Percentiles rank a stretch among this genome's conserved stretches.
Conservation (phyloP, 495 filamentous ascomycete species). For the Penicillium bovifimosum region DNA sequence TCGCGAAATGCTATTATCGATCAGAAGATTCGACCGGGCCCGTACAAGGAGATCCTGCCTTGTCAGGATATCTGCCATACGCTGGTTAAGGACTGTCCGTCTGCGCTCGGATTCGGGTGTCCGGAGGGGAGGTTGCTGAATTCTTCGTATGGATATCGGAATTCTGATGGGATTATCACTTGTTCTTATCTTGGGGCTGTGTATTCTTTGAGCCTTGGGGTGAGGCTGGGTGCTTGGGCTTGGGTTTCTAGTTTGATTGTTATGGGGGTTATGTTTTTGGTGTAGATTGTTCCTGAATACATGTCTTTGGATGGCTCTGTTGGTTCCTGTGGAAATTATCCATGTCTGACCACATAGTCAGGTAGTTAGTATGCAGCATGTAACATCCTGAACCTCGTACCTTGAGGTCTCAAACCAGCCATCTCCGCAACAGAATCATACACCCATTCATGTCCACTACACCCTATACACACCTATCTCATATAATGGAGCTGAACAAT, state of each 20-base stretch:
- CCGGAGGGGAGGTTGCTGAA: conserved; percentile 56
- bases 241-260: conserved; percentile 12
- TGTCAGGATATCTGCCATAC: conserved; percentile 79
- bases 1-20: conserved; percentile 74
- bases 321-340: too few relatives aligned
- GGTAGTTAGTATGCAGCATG: not conserved
- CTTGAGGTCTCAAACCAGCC: not conserved
- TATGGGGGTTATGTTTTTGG: conserved; percentile 14
- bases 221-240: conserved; percentile 10
- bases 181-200: conserved; percentile 57
- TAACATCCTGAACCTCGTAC: too few relatives aligned
- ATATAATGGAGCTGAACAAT: not conserved
- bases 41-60: conserved; percentile 89
- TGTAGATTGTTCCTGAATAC: not conserved
- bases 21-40: conserved; percentile 64
- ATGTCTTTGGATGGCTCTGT: not conserved
- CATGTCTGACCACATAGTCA: too few relatives aligned
- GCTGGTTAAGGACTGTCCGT: conserved; percentile 77
- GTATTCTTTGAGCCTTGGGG: conserved; percentile 38
- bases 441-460: too few relatives aligned
- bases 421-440: not conserved
- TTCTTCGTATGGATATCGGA: conserved; percentile 57
- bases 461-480: not conserved
- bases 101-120: conserved; percentile 72
- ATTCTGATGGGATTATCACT: conserved; percentile 41